Percentiles rank a stretch among this genome's conserved stretches.
Evolutionary conservation across 1,284 basidiomycete species (phyloP).

Genomic region (Malassezia cuniculi): DNA sequence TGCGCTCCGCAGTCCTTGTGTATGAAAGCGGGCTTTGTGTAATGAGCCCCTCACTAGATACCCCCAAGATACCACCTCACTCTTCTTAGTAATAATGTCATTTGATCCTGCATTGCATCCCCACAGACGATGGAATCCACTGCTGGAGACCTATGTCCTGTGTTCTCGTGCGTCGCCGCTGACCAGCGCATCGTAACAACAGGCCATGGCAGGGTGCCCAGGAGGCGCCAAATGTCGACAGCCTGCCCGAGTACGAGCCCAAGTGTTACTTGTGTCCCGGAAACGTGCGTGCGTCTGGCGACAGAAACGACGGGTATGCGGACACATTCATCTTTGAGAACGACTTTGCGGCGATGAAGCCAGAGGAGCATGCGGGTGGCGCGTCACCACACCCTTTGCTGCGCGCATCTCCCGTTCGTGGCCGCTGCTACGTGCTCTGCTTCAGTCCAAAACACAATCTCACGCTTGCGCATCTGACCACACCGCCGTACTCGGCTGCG

Average conservation of each 20-base stretch:
- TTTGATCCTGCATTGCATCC: conserved; percentile 38
- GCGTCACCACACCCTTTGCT: conserved; percentile 51
- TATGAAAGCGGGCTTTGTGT: too few species aligned
- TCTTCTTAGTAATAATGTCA: conserved; percentile 8
- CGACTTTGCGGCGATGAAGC: conserved; percentile 71
- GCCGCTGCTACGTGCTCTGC: conserved; percentile 75
- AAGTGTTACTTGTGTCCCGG: conserved; percentile 82
- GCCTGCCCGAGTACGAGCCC: conserved; percentile 57
- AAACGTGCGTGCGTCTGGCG: conserved; percentile 65
- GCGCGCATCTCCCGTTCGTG: conserved; percentile 59
- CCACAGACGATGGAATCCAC: conserved; percentile 40
- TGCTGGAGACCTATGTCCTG: conserved; percentile 33
- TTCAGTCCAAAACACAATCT: conserved; percentile 82
- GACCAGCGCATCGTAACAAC: conserved; percentile 33
- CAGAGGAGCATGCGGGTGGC: conserved; percentile 36
- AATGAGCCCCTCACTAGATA: too few species aligned
- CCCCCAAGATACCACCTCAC: too few species aligned
- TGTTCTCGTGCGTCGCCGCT: conserved; percentile 26
- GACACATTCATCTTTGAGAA: conserved; percentile 64
- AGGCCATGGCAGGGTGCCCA: conserved; percentile 44
- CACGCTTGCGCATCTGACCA: conserved; percentile 63
- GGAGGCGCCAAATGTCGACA: conserved; percentile 18
- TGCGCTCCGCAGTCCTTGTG: too few species aligned
- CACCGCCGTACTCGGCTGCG: conserved; percentile 40
- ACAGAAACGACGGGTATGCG: conserved; percentile 58